phyloP scores from a whole-genome alignment of 1,284 basidiomycete genomes.

The Ustilago nuda region DNA sequence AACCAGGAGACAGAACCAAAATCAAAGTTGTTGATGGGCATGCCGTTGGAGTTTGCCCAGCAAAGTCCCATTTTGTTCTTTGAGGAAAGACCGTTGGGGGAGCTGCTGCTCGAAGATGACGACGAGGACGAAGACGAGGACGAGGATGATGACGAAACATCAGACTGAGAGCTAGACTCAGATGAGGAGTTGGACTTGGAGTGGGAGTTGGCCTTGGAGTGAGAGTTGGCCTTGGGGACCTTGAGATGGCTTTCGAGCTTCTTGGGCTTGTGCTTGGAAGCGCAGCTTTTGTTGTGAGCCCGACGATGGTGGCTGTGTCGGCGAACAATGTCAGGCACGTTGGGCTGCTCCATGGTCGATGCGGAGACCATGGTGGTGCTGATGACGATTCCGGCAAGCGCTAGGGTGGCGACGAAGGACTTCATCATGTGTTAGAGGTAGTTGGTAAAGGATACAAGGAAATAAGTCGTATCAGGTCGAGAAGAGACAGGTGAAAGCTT shows the following conservation, averaged over 20 bases:
- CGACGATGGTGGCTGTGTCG: slow-evolving; percentile 29
- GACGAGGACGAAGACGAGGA: slow-evolving; percentile 30
- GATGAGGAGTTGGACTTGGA: slow-evolving; percentile 11
- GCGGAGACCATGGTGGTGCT: slow-evolving; percentile 47
- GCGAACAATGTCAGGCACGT: slow-evolving; percentile 33
- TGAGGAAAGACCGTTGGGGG: slow-evolving; percentile 17
- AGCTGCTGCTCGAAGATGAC: slow-evolving; percentile 25
- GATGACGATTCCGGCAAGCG: slow-evolving; percentile 38
- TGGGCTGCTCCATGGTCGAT: slow-evolving; percentile 29
- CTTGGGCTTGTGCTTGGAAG: slow-evolving; percentile 26
- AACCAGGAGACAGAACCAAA: slow-evolving; percentile 56
- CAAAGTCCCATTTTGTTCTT: slow-evolving; percentile 58
- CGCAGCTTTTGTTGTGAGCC: slow-evolving; percentile 28
- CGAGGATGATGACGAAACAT: slow-evolving; percentile 22
- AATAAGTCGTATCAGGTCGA: no score
- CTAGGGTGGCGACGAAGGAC: slow-evolving; percentile 34
- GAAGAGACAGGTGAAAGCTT: slow-evolving; percentile 5
- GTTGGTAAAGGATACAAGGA: background rate
- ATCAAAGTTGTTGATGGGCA: slow-evolving; percentile 55
- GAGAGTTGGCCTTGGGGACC: slow-evolving; percentile 10
- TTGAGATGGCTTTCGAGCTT: slow-evolving; percentile 17
- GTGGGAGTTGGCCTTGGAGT: slow-evolving; percentile 5
- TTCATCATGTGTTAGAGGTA: slow-evolving; percentile 32
- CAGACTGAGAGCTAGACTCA: slow-evolving; percentile 7
- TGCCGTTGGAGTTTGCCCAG: slow-evolving; percentile 58